Evolutionary conservation across 306 rosid species (phyloP).

Genomic region (Citrullus mucosospermus): DNA sequence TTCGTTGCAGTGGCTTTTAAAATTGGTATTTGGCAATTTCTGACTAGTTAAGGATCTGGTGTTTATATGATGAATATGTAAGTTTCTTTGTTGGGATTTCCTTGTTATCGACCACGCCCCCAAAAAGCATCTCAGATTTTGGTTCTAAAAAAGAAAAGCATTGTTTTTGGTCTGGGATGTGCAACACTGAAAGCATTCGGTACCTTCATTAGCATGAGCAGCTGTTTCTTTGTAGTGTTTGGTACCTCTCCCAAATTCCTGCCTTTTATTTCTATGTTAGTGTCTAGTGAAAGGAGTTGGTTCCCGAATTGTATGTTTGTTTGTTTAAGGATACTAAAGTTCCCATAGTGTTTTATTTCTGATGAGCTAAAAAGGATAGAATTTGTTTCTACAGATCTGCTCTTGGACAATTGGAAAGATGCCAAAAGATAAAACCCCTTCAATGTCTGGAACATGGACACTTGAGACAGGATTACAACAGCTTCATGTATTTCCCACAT

Average conservation of each 20-base stretch:
- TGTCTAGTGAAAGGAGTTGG: background rate
- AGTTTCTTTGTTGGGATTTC: background rate
- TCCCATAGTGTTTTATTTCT: background rate
- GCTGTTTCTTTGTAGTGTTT: background rate
- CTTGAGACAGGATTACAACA: conserved; percentile 73
- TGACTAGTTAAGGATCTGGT: background rate
- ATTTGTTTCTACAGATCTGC: conserved; percentile 48
- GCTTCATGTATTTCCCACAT: conserved; percentile 75
- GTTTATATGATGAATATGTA: background rate
- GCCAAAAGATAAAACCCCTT: conserved; percentile 82
- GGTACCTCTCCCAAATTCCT: background rate
- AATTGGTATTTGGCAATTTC: background rate
- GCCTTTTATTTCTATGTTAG: background rate
- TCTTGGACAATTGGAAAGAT: conserved; percentile 77
- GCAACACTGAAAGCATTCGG: background rate
- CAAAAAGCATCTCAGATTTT: too few relatives aligned
- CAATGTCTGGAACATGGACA: conserved; percentile 76
- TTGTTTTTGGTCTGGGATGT: background rate
- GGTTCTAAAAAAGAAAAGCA: background rate
- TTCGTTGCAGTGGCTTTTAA: background rate
- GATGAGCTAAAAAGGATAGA: background rate
- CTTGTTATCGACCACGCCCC: background rate
- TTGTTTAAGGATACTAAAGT: background rate
- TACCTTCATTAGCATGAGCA: background rate
- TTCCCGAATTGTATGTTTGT: background rate